phyloP scores from a whole-genome alignment of 1,284 basidiomycete genomes.

The Ganoderma lucidum region DNA sequence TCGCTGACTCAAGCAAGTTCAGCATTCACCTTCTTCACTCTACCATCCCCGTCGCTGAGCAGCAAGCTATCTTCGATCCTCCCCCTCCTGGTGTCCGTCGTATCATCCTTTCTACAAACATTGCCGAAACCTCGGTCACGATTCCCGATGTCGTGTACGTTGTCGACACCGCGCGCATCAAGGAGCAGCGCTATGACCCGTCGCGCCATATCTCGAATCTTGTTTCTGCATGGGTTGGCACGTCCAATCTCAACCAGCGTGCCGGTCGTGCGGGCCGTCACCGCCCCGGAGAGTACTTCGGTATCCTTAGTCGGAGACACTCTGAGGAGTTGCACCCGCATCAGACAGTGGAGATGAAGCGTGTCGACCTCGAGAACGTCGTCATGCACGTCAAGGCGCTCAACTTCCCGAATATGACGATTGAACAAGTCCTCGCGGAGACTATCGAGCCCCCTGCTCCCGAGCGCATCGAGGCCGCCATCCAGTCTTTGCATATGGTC shows the following conservation, averaged over 20 bases:
- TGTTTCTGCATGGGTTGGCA: constrained; percentile 47
- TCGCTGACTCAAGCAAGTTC: constrained; percentile 67
- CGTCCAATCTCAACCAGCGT: constrained; percentile 93
- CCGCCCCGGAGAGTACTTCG: constrained; percentile 91
- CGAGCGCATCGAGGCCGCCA: constrained; percentile 83
- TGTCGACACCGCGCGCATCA: constrained; percentile 89
- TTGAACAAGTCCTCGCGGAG: constrained; percentile 87
- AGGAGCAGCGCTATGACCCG: constrained; percentile 95
- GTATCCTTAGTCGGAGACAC: constrained; percentile 77
- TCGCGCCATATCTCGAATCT: constrained; percentile 50
- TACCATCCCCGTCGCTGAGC: constrained; percentile 88
- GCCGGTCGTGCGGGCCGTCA: constrained; percentile 96
- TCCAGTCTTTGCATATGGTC: constrained; percentile 85
- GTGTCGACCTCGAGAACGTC: constrained; percentile 90
- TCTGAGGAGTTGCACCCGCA: constrained; percentile 77
- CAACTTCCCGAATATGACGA: constrained; percentile 87
- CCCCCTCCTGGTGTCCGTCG: constrained; percentile 81
- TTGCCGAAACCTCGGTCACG: constrained; percentile 96
- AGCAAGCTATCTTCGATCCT: constrained; percentile 90
- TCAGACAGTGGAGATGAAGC: constrained; percentile 96
- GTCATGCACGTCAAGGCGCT: constrained; percentile 99
- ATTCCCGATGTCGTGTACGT: constrained; percentile 98
- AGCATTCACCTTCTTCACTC: constrained; percentile 93
- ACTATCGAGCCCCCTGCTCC: constrained; percentile 92
- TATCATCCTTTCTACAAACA: constrained; percentile 94